Conservation (phyloP, 352 stramenopile species). For the Phytophthora citricola region DNA sequence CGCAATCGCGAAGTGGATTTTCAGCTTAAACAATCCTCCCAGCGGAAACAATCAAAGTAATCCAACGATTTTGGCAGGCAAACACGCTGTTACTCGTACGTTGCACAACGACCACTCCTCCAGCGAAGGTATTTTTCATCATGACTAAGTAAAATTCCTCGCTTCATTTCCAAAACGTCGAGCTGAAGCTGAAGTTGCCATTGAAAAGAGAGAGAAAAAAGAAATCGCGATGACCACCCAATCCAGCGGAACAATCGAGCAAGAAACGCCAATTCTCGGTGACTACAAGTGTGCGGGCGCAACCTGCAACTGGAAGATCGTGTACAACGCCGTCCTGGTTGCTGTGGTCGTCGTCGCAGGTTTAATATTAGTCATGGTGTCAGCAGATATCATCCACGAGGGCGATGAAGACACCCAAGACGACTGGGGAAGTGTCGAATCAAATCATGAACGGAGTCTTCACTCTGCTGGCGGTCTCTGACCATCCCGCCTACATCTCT, state of each 20-base stretch:
- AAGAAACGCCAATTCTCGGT: constrained; percentile 16
- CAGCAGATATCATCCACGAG: constrained; percentile 5
- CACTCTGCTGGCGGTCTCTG: constrained; percentile 1
- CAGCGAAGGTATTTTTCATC: constrained; percentile 6
- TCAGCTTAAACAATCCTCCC: too few species aligned
- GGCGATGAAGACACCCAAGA: constrained; percentile 1
- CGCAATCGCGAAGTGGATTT: too few species aligned
- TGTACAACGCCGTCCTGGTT: constrained; percentile 4
- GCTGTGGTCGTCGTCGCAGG: neutral
- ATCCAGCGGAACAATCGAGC: neutral
- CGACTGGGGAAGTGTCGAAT: constrained; percentile 9
- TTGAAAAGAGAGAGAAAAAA: neutral
- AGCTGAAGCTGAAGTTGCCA: neutral
- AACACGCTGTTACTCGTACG: neutral
- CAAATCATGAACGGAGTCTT: constrained; percentile 17
- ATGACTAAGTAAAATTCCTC: neutral
- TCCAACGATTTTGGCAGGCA: constrained; percentile 4
- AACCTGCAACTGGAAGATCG: neutral
- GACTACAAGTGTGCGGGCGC: neutral
- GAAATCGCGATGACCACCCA: too few species aligned
- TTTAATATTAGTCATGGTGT: neutral
- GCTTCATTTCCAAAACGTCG: neutral
- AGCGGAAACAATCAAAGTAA: neutral
- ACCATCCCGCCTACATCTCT: constrained; percentile 7
- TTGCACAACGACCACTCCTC: neutral